A percentile compares a stretch with the other conserved stretches of the same genome.
Conservation (phyloP, 2,329 filamentous ascomycete species). For the Colletotrichum abscissum region DNA sequence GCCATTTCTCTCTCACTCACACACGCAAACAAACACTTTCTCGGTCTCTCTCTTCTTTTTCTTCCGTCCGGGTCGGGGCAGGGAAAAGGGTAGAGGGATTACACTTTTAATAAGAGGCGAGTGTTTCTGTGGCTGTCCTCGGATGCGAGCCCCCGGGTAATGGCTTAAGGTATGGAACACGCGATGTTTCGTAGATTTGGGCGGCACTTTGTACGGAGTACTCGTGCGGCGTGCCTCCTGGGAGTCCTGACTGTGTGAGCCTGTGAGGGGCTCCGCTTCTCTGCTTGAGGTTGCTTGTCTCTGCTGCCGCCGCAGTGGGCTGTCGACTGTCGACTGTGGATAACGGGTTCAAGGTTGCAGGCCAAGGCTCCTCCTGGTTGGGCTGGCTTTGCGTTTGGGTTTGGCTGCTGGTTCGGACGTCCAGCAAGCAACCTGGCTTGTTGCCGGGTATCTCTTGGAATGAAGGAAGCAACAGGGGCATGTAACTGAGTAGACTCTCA, state of each 20-base stretch:
- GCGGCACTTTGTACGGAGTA: constrained; percentile 17
- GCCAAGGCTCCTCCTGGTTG: neutral
- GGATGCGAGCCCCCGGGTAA: constrained; percentile 26
- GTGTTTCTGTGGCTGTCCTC: constrained; percentile 30
- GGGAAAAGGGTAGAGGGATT: constrained; percentile 16
- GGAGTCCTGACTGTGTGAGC: neutral
- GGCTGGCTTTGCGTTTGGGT: neutral
- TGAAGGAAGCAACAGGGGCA: constrained; percentile 18
- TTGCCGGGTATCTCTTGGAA: constrained; percentile 15
- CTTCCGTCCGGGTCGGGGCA: neutral
- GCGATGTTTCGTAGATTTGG: constrained; percentile 35
- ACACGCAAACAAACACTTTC: constrained; percentile 9
- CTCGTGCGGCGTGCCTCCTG: constrained; percentile 18
- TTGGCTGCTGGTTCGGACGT: constrained; percentile 18
- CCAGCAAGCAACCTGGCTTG: constrained; percentile 2
- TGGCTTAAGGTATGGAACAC: constrained; percentile 36
- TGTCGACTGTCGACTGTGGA: constrained; percentile 9
- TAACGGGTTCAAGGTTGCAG: constrained; percentile 3
- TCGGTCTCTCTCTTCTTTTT: constrained; percentile 13
- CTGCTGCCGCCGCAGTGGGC: neutral
- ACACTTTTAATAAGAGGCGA: constrained; percentile 32
- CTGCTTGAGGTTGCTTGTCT: neutral
- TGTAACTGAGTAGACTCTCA: constrained; percentile 1
- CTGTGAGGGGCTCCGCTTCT: constrained; percentile 6
- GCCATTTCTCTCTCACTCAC: constrained; percentile 43